A percentile compares a stretch with the other conserved stretches of the same genome.
Evolutionary conservation across 176 grass and related monocot genomes (phyloP).

Genomic region (Zea luxurians): DNA sequence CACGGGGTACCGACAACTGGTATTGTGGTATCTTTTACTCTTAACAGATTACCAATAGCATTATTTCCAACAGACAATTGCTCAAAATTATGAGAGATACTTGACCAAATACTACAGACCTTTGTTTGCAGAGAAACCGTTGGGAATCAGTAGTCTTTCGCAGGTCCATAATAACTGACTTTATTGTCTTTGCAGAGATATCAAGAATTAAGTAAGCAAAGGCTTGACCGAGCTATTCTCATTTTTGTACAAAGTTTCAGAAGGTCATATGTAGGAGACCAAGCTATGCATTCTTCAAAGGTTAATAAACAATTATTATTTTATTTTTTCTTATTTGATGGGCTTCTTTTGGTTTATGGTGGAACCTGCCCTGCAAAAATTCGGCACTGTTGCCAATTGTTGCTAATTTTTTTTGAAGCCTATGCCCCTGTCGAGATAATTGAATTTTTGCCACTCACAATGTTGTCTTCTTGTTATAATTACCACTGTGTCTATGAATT

Average conservation of each 20-base stretch:
- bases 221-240: slow-evolving; percentile 90
- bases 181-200: slow-evolving; percentile 74
- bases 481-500: too few relatives aligned
- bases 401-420: slow-evolving; percentile 6
- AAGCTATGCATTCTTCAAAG: slow-evolving; percentile 94
- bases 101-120: neutral
- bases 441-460: too few relatives aligned
- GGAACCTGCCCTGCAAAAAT: neutral
- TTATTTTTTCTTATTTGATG: neutral
- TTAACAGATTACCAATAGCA: neutral
- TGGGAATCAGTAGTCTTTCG: neutral
- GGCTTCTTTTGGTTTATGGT: neutral
- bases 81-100: neutral
- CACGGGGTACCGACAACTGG: too few relatives aligned
- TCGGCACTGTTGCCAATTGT: neutral
- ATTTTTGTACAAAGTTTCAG: slow-evolving; percentile 97
- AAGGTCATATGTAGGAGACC: slow-evolving; percentile 94
- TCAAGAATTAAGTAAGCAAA: slow-evolving; percentile 88
- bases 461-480: too few relatives aligned
- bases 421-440: neutral
- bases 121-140: neutral
- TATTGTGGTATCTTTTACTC: too few relatives aligned
- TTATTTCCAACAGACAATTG: neutral
- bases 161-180: slow-evolving; percentile 20
- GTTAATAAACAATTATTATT: slow-evolving; percentile 36